These are phyloP conservation scores for Xylaria flabelliformis DNA, from an alignment of 495 filamentous ascomycete genomes.

Conservation along the genomic window DNA sequence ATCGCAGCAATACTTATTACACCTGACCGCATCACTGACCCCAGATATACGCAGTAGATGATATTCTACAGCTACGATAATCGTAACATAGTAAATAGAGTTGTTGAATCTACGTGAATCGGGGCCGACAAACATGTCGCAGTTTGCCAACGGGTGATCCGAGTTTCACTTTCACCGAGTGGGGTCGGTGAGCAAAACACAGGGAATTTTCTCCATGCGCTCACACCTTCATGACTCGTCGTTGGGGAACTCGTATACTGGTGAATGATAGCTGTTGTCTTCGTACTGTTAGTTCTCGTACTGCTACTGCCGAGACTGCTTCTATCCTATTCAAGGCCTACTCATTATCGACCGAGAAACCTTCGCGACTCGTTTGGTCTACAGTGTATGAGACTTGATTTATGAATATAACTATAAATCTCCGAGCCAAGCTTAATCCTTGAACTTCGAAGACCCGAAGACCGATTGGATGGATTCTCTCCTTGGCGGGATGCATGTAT, in stretches of 20 bases:
- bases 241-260: neutral
- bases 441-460: neutral
- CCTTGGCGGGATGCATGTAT: constrained; percentile 4
- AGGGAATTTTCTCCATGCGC: neutral
- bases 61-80: neutral
- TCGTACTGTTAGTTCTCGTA: neutral
- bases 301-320: neutral
- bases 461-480: constrained; percentile 7
- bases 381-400: neutral
- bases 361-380: neutral
- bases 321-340: neutral
- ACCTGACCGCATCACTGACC: neutral
- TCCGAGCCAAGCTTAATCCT: neutral
- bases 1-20: neutral
- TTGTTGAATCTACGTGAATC: neutral
- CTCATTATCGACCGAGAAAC: neutral
- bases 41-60: neutral
- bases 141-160: neutral
- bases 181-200: constrained; percentile 16
- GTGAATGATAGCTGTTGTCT: neutral
- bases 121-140: neutral
- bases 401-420: neutral
- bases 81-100: neutral
- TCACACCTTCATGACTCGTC: neutral
- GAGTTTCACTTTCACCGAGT: constrained; percentile 16